A percentile compares a stretch with the other conserved stretches of the same genome.
These are phyloP conservation scores for Neurospora sp. DNA, from an alignment of 495 filamentous ascomycete species.

Conservation along the genomic window DNA sequence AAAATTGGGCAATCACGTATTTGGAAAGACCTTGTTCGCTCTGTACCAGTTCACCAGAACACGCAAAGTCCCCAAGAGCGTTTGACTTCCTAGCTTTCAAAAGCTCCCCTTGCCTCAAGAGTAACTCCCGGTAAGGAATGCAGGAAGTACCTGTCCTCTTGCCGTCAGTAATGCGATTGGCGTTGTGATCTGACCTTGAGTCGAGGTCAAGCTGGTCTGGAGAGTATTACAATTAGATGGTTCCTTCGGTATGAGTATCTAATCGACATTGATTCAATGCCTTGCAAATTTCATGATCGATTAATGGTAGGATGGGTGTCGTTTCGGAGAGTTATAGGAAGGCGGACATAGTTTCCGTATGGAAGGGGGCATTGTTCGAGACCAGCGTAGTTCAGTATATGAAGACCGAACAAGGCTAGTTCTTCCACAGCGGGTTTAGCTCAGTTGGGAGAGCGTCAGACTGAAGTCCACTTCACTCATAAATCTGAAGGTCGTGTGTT, in stretches of 20 bases:
- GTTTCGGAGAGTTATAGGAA: neutral
- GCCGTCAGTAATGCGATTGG: neutral
- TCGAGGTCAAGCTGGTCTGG: neutral
- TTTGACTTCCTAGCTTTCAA: neutral
- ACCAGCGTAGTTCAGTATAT: neutral
- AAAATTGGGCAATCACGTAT: neutral
- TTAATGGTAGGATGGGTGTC: neutral
- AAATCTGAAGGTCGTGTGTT: neutral
- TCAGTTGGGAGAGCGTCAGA: neutral
- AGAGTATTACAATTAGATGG: neutral
- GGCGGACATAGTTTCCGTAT: neutral
- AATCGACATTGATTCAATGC: neutral
- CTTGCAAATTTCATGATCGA: accelerated
- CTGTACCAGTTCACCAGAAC: neutral
- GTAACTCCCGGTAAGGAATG: neutral
- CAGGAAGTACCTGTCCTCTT: neutral
- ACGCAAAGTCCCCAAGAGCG: neutral
- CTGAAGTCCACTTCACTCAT: neutral
- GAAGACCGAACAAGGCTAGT: accelerated
- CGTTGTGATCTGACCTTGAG: neutral
- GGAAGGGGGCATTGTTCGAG: neutral
- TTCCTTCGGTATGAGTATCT: neutral
- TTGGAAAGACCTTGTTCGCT: neutral
- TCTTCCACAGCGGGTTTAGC: neutral
- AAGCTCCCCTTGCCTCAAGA: neutral